phyloP scores from a whole-genome alignment of 2,329 filamentous ascomycete species.

The Calonectria montana region DNA sequence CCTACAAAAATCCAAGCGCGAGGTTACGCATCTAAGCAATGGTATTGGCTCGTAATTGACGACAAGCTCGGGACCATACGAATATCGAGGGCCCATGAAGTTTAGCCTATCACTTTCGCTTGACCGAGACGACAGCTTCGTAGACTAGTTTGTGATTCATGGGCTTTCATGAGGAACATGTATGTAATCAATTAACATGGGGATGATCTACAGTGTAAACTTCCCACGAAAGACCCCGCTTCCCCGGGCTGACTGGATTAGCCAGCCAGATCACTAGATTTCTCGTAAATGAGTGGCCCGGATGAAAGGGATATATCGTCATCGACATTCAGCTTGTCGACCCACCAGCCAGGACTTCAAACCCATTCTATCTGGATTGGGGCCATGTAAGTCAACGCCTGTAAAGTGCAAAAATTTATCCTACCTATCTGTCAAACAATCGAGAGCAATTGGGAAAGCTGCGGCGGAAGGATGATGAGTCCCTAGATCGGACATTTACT shows the following conservation, averaged over 20 bases:
- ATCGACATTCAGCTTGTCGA: not conserved
- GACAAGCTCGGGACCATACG: no score
- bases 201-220: conserved; percentile 1
- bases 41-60: not conserved
- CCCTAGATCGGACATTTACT: not conserved
- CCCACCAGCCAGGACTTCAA: not conserved
- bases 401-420: not conserved
- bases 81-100: not conserved
- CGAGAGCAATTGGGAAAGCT: not conserved
- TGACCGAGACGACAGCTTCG: not conserved
- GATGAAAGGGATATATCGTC: conserved; percentile 2
- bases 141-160: no score
- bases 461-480: not conserved
- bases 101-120: not conserved
- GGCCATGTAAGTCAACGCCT: no score
- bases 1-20: conserved; percentile 1
- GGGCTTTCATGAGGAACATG: not conserved
- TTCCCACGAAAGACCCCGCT: not conserved
- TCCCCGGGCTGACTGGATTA: not conserved
- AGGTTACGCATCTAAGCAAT: not conserved
- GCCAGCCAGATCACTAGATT: not conserved
- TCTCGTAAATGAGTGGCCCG: not conserved
- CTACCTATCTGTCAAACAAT: not conserved
- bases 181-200: not conserved
- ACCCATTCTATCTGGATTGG: not conserved